phyloP scores from a whole-genome alignment of 2,329 filamentous ascomycete genomes.

The Aspergillus sp. region DNA sequence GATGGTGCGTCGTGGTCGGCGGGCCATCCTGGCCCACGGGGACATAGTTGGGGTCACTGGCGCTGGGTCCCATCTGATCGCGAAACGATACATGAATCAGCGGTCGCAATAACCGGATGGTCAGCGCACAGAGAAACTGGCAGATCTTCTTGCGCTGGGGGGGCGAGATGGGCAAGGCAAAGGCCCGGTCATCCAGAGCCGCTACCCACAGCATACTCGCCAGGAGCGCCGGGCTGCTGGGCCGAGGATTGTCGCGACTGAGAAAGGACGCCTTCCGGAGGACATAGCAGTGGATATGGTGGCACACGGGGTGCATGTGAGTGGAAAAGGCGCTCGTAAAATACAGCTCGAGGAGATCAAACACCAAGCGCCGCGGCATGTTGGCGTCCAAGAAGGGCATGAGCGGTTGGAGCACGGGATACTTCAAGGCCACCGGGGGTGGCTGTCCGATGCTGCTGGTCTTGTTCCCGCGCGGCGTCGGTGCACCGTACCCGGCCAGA shows the following conservation, averaged over 20 bases:
- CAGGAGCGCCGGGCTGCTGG: constrained; percentile 80
- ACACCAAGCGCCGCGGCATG: constrained; percentile 75
- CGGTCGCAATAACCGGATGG: constrained; percentile 78
- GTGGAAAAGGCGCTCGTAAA: constrained; percentile 86
- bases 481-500: constrained; percentile 34
- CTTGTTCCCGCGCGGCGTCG: constrained; percentile 54
- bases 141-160: constrained; percentile 81
- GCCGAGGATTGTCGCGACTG: constrained; percentile 73
- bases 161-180: constrained; percentile 79
- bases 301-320: constrained; percentile 85
- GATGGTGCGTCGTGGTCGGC: constrained; percentile 61
- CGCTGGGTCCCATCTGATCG: constrained; percentile 45
- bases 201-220: constrained; percentile 97
- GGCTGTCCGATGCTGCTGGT: constrained; percentile 55
- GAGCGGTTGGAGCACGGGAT: constrained; percentile 80
- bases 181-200: constrained; percentile 86
- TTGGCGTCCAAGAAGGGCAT: constrained; percentile 77
- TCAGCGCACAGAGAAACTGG: constrained; percentile 83
- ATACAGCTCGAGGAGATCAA: constrained; percentile 85
- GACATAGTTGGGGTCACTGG: constrained; percentile 44
- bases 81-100: constrained; percentile 71
- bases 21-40: constrained; percentile 75
- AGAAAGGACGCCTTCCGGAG: constrained; percentile 86
- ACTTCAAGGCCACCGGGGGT: constrained; percentile 55
- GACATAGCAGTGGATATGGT: constrained; percentile 84